phyloP scores from a whole-genome alignment of 1,139 yeast genomes.

The Geotrichum fermentans region DNA sequence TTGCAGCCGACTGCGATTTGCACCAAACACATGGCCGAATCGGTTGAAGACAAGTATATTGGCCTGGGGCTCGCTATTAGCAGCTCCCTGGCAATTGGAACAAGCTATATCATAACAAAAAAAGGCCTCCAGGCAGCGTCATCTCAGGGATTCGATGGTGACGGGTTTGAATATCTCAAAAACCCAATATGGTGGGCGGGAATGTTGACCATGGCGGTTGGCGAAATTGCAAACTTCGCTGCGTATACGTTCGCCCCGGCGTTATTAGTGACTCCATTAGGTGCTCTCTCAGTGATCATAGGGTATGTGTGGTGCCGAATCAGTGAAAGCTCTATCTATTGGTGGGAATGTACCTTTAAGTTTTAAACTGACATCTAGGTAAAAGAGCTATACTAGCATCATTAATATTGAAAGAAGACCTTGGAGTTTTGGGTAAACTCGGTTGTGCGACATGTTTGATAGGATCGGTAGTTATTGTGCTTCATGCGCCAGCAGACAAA shows the following conservation, averaged over 20 bases:
- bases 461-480: constrained; percentile 84
- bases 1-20: no score
- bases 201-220: constrained; percentile 86
- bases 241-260: constrained; percentile 97
- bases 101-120: constrained; percentile 84
- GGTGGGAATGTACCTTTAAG: no score
- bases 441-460: constrained; percentile 89
- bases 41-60: constrained; percentile 71
- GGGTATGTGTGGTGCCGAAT: no score
- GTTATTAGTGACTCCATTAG: constrained; percentile 83
- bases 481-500: constrained; percentile 92
- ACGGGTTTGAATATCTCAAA: constrained; percentile 66
- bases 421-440: constrained; percentile 85
- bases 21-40: constrained; percentile 17
- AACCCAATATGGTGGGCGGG: constrained; percentile 97
- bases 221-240: constrained; percentile 89
- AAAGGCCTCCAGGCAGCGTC: constrained; percentile 77
- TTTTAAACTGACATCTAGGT: neutral
- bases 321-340: no score
- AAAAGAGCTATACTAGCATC: constrained; percentile 80
- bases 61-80: constrained; percentile 86
- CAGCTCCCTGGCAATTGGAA: constrained; percentile 84
- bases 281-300: constrained; percentile 83
- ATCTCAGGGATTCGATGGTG: constrained; percentile 60
- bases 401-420: constrained; percentile 74